Conservation (phyloP, 2,329 filamentous ascomycete species). For the Huntiella abstrusa region DNA sequence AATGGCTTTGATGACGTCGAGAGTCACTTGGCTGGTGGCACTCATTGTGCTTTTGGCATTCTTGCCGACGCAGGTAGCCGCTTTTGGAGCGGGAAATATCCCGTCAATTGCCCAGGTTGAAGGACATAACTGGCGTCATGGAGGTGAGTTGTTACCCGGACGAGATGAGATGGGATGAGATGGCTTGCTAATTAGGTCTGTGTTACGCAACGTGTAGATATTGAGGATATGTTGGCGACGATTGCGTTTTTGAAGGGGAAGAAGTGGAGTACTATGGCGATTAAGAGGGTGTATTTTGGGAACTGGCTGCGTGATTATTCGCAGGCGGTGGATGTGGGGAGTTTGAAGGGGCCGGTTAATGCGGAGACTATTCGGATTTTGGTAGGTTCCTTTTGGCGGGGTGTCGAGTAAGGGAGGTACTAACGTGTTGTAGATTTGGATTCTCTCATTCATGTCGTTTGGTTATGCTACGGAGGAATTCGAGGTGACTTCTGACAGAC, state of each 20-base stretch:
- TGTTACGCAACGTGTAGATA: slow-evolving; percentile 28
- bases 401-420: neutral
- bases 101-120: slow-evolving; percentile 46
- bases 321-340: slow-evolving; percentile 65
- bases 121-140: slow-evolving; percentile 52
- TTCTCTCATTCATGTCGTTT: slow-evolving; percentile 53
- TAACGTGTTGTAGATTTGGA: slow-evolving; percentile 15
- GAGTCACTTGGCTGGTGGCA: slow-evolving; percentile 32
- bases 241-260: slow-evolving; percentile 61
- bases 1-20: slow-evolving; percentile 21
- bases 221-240: slow-evolving; percentile 65
- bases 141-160: slow-evolving; percentile 23
- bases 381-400: slow-evolving; percentile 19
- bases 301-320: slow-evolving; percentile 80
- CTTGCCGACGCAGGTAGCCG: slow-evolving; percentile 35
- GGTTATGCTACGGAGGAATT: slow-evolving; percentile 63
- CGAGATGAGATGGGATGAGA: neutral
- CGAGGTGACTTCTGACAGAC: slow-evolving; percentile 56
- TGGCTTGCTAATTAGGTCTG: neutral
- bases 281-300: slow-evolving; percentile 66
- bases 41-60: slow-evolving; percentile 35
- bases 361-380: slow-evolving; percentile 61
- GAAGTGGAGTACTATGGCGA: slow-evolving; percentile 66
- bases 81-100: slow-evolving; percentile 54
- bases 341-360: slow-evolving; percentile 52